Conservation (phyloP, 1,284 basidiomycete species). For the Moniliella sp. region DNA sequence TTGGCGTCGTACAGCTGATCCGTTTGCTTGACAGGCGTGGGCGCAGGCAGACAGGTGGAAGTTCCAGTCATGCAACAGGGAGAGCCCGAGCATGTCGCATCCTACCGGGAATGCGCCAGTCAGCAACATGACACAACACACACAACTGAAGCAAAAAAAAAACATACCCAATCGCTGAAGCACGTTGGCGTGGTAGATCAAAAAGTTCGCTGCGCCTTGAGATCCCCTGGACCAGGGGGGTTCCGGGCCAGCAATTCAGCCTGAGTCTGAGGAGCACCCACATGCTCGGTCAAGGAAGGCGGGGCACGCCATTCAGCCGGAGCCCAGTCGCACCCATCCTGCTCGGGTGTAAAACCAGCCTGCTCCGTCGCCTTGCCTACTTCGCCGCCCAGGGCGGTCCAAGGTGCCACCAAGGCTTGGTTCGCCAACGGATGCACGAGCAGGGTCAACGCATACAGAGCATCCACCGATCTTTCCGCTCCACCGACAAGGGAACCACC, state of each 20-base stretch:
- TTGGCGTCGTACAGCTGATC: too few species aligned
- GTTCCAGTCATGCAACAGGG: background rate
- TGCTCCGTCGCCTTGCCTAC: background rate
- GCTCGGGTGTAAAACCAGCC: background rate
- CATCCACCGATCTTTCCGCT: constrained; percentile 72
- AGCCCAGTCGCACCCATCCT: too few species aligned
- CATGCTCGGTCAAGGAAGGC: too few species aligned
- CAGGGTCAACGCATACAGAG: constrained; percentile 94
- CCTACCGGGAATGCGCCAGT: background rate
- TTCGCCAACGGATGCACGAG: constrained; percentile 60
- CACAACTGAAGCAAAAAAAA: background rate
- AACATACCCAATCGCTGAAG: background rate
- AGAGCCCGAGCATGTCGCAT: background rate
- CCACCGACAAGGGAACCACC: constrained; percentile 63
- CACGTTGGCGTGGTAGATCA: background rate
- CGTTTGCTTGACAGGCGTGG: too few species aligned
- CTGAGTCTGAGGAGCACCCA: too few species aligned
- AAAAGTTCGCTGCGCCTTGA: too few species aligned
- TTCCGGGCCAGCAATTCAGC: background rate
- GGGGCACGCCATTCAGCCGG: too few species aligned
- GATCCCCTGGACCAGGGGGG: background rate
- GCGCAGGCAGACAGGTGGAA: background rate
- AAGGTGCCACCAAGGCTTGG: constrained; percentile 46
- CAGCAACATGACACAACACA: background rate
- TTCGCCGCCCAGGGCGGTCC: background rate